Conservation (phyloP, 106 monocot species). For the Amphibolis antarctica region DNA sequence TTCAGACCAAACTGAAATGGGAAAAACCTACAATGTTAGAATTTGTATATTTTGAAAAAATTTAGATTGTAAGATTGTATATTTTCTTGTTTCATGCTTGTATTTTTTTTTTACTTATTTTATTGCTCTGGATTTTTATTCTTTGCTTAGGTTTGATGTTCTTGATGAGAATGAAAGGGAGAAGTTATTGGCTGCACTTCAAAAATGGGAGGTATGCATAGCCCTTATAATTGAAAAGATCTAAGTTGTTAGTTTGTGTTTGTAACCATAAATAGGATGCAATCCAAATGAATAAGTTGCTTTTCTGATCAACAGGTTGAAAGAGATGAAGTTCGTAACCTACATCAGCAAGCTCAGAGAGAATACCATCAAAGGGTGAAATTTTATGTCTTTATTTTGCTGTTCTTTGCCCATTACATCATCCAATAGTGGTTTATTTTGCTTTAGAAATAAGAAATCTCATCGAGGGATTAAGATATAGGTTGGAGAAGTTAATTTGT, state of each 20-base stretch:
- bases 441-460: no score
- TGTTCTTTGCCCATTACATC: no score
- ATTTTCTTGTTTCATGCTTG: background rate
- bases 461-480: no score
- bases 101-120: background rate
- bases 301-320: conserved; percentile 31
- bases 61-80: background rate
- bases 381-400: background rate
- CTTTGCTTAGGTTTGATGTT: conserved; percentile 48
- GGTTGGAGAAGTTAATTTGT: no score
- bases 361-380: conserved; percentile 57
- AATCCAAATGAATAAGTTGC: background rate
- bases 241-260: no score
- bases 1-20: no score
- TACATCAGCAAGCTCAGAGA: conserved; percentile 60
- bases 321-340: conserved; percentile 48
- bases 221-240: no score
- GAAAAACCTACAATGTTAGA: no score
- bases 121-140: background rate
- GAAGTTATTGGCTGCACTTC: conserved; percentile 31
- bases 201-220: conserved; percentile 39
- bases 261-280: no score
- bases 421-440: no score
- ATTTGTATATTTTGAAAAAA: no score
- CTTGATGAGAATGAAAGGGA: conserved; percentile 21